These are phyloP conservation scores for Houttuynia cordata DNA, from an alignment of 164 flowering plant genomes.

Conservation along the genomic window DNA sequence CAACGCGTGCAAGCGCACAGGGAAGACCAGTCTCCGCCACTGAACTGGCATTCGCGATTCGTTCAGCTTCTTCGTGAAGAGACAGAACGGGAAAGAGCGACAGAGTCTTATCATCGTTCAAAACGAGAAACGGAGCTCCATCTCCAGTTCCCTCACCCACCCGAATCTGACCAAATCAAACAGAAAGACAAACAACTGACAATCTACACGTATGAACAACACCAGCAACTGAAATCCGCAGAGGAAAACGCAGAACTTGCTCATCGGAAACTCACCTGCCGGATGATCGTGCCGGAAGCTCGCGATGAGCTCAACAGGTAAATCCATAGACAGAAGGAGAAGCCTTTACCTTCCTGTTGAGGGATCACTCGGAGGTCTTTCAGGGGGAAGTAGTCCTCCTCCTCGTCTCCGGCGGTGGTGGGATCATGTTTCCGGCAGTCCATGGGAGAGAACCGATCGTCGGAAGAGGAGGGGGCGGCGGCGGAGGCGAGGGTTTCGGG, in stretches of 20 bases:
- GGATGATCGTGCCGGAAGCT: slow-evolving; percentile 33
- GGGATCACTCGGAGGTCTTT: slow-evolving; percentile 40
- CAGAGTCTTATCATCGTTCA: slow-evolving; percentile 36
- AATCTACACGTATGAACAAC: background rate
- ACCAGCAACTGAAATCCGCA: background rate
- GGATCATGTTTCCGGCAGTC: background rate
- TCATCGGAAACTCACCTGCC: slow-evolving; percentile 26
- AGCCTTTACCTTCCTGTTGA: slow-evolving; percentile 19
- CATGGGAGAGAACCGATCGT: background rate
- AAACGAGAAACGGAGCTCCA: slow-evolving; percentile 33
- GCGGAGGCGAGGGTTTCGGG: slow-evolving; percentile 1
- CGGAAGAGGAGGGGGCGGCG: background rate
- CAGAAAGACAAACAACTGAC: background rate
- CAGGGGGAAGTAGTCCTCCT: slow-evolving; percentile 26
- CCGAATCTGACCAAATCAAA: slow-evolving; percentile 11
- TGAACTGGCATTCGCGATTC: slow-evolving; percentile 4
- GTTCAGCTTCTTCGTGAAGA: slow-evolving; percentile 31
- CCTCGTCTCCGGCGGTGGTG: slow-evolving; percentile 1
- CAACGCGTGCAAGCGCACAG: slow-evolving; percentile 20
- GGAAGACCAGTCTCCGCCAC: slow-evolving; percentile 22
- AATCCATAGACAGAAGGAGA: slow-evolving; percentile 60
- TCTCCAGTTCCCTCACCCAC: slow-evolving; percentile 13
- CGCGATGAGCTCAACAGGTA: slow-evolving; percentile 27
- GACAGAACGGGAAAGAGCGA: slow-evolving; percentile 26
- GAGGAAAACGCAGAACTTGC: background rate